phyloP scores from a whole-genome alignment of 768 basidiomycete species.

The Leccinum longicurvipes region DNA sequence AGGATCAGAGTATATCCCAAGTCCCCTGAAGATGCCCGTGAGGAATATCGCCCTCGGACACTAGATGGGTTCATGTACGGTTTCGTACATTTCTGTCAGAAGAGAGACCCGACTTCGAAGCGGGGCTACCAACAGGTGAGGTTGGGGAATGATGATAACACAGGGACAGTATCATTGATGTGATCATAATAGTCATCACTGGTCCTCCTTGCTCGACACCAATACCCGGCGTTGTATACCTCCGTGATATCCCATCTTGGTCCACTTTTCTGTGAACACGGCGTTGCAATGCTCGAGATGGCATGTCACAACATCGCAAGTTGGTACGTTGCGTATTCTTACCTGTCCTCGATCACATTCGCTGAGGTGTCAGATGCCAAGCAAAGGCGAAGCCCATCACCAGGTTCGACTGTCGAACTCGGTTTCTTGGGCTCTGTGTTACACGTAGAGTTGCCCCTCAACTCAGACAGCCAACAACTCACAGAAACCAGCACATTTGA shows the following conservation, averaged over 20 bases:
- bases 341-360: not conserved
- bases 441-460: conserved; percentile 66
- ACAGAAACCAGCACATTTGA: conserved; percentile 49
- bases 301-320: conserved; percentile 82
- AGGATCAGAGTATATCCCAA: conserved; percentile 59
- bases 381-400: conserved; percentile 72
- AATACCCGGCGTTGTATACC: conserved; percentile 84
- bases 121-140: conserved; percentile 78
- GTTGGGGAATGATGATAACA: not conserved
- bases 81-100: conserved; percentile 74
- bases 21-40: conserved; percentile 11
- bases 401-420: conserved; percentile 68
- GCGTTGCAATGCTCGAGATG: conserved; percentile 76
- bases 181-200: conserved; percentile 38
- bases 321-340: conserved; percentile 54
- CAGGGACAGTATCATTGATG: not conserved
- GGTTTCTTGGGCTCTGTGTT: conserved; percentile 81
- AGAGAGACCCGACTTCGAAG: conserved; percentile 58
- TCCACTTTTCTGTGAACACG: conserved; percentile 69
- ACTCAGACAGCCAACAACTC: conserved; percentile 70
- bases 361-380: conserved; percentile 34
- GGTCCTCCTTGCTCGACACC: conserved; percentile 75
- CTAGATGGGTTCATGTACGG: conserved; percentile 74
- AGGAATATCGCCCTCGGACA: conserved; percentile 35
- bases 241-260: conserved; percentile 63